Evolutionary conservation across 2,329 filamentous ascomycete species (phyloP).

Genomic region (Cladosporium sp.): DNA sequence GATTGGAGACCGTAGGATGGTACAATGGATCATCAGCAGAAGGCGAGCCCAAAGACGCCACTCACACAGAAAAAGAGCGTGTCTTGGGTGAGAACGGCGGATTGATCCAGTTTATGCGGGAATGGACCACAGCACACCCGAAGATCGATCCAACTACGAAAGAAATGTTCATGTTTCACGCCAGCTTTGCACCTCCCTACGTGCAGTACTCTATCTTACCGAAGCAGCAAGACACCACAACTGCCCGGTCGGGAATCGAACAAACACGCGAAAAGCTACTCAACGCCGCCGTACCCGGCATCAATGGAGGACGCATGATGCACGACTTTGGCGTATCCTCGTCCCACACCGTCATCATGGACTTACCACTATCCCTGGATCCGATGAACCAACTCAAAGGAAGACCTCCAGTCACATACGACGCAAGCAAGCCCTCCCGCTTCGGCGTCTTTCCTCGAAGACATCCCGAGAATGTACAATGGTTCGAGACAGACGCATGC

Average conservation of each 20-base stretch:
- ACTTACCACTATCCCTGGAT: constrained; percentile 63
- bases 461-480: constrained; percentile 53
- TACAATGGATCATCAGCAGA: constrained; percentile 59
- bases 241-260: background rate
- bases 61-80: constrained; percentile 15
- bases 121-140: constrained; percentile 69
- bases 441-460: constrained; percentile 66
- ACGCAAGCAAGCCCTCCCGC: constrained; percentile 53
- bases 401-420: constrained; percentile 56
- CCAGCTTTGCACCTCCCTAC: constrained; percentile 61
- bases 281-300: constrained; percentile 56
- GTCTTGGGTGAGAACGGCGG: constrained; percentile 38
- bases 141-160: constrained; percentile 61
- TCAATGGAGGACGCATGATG: constrained; percentile 67
- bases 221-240: constrained; percentile 26
- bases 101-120: constrained; percentile 58
- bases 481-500: constrained; percentile 65
- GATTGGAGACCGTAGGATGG: constrained; percentile 66
- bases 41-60: constrained; percentile 38
- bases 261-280: constrained; percentile 33
- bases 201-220: constrained; percentile 62
- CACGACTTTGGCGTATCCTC: constrained; percentile 69
- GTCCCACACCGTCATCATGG: constrained; percentile 62
- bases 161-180: constrained; percentile 65
- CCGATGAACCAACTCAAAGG: constrained; percentile 57